A percentile compares a stretch with the other conserved stretches of the same genome.
Conservation (phyloP, 176 grass and related monocot species). For the Avena eriantha region DNA sequence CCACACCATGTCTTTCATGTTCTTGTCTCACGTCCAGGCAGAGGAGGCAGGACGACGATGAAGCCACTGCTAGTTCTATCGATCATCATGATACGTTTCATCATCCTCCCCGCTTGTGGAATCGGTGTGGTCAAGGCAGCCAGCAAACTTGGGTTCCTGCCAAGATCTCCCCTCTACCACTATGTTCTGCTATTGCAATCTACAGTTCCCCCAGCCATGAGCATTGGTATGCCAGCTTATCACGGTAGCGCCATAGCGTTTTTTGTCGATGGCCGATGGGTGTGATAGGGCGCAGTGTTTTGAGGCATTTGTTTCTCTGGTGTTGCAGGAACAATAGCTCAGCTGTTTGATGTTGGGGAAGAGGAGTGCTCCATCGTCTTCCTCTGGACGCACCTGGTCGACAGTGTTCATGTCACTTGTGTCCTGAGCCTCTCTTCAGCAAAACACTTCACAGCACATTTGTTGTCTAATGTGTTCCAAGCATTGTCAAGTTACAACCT, state of each 20-base stretch:
- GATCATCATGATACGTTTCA: slow-evolving; percentile 48
- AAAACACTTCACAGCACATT: background rate
- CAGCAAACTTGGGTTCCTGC: slow-evolving; percentile 59
- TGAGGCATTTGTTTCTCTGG: background rate
- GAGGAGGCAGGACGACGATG: slow-evolving; percentile 40
- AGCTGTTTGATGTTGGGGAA: slow-evolving; percentile 62
- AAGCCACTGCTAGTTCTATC: slow-evolving; percentile 25
- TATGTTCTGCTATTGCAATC: slow-evolving; percentile 69
- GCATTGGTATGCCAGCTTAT: slow-evolving; percentile 38
- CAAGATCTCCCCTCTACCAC: slow-evolving; percentile 57
- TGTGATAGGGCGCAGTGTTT: background rate
- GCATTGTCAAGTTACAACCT: background rate
- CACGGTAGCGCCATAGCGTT: too few species aligned
- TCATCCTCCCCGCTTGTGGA: slow-evolving; percentile 53
- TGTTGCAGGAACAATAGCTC: slow-evolving; percentile 58
- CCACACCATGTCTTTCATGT: background rate
- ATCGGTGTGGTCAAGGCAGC: slow-evolving; percentile 58
- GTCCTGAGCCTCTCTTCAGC: slow-evolving; percentile 15
- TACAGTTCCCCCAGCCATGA: slow-evolving; percentile 67
- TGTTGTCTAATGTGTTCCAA: background rate
- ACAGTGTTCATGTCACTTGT: slow-evolving; percentile 66
- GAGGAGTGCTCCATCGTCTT: slow-evolving; percentile 69
- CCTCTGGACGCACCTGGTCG: slow-evolving; percentile 70
- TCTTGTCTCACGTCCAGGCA: background rate
- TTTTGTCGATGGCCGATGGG: too few species aligned